Conservation (phyloP, 1,139 yeast genomes). For the Zygosaccharomyces sapae region DNA sequence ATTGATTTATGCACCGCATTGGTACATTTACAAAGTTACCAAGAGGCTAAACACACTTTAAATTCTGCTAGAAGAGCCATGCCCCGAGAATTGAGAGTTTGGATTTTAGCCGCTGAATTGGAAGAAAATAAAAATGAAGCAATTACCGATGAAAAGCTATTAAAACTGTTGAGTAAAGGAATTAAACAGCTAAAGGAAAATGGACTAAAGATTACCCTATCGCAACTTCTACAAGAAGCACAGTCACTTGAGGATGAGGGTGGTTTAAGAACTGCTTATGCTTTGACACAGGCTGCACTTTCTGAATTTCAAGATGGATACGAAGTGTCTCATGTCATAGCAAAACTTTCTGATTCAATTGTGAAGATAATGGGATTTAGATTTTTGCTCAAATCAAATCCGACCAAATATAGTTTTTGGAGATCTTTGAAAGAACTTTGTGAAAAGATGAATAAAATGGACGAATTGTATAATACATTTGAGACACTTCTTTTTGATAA, state of each 20-base stretch:
- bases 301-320: slow-evolving; percentile 13
- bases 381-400: slow-evolving; percentile 39
- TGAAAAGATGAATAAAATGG: slow-evolving; percentile 36
- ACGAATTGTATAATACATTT: slow-evolving; percentile 46
- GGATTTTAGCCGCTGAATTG: slow-evolving; percentile 68
- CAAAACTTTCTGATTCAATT: slow-evolving; percentile 9
- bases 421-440: slow-evolving; percentile 46
- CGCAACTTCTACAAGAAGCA: slow-evolving; percentile 51
- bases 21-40: slow-evolving; percentile 41
- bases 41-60: slow-evolving; percentile 50
- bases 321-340: background rate
- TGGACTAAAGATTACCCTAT: slow-evolving; percentile 47
- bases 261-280: slow-evolving; percentile 24
- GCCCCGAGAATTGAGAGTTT: slow-evolving; percentile 51
- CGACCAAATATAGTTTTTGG: slow-evolving; percentile 57
- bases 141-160: slow-evolving; percentile 42
- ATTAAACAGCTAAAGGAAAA: slow-evolving; percentile 43
- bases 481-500: slow-evolving; percentile 44
- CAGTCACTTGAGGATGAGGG: slow-evolving; percentile 38
- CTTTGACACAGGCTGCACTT: slow-evolving; percentile 31
- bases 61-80: slow-evolving; percentile 57
- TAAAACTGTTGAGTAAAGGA: slow-evolving; percentile 50
- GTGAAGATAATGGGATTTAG: slow-evolving; percentile 18
- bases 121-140: slow-evolving; percentile 54
- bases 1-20: slow-evolving; percentile 63